phyloP scores from a whole-genome alignment of 805 yeast genomes.

The Sugiyamaella smithiae region DNA sequence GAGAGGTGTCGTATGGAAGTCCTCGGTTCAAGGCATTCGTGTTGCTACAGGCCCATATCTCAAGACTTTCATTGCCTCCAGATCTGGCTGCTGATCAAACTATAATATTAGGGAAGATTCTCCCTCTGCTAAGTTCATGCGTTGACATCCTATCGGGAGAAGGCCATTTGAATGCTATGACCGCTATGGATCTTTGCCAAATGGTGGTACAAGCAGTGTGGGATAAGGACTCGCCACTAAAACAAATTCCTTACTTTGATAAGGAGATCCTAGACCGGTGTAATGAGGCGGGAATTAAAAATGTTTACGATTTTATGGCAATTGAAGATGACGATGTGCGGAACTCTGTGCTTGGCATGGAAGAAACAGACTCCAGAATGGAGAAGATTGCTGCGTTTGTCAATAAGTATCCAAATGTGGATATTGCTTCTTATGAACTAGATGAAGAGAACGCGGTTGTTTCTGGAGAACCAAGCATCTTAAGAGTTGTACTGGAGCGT shows the following conservation, averaged over 20 bases:
- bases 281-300: slow-evolving; percentile 48
- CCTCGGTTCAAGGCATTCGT: slow-evolving; percentile 70
- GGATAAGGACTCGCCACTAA: slow-evolving; percentile 73
- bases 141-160: slow-evolving; percentile 78
- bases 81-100: slow-evolving; percentile 61
- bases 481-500: slow-evolving; percentile 39
- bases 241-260: slow-evolving; percentile 74
- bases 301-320: slow-evolving; percentile 75
- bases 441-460: slow-evolving; percentile 37
- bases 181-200: slow-evolving; percentile 84
- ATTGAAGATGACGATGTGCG: slow-evolving; percentile 66
- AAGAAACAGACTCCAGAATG: slow-evolving; percentile 43
- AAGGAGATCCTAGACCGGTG: slow-evolving; percentile 53
- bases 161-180: slow-evolving; percentile 72
- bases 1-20: slow-evolving; percentile 40
- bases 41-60: slow-evolving; percentile 76
- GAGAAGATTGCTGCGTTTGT: slow-evolving; percentile 79
- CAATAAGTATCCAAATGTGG: slow-evolving; percentile 85
- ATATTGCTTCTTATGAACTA: slow-evolving; percentile 49
- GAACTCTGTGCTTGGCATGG: slow-evolving; percentile 56
- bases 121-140: slow-evolving; percentile 58
- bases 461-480: slow-evolving; percentile 47
- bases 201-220: slow-evolving; percentile 85
- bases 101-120: slow-evolving; percentile 46
- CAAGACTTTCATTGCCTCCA: slow-evolving; percentile 58